Evolutionary conservation across 2,329 filamentous ascomycete genomes (phyloP).

Genomic region (Stemphylium lycopersici): DNA sequence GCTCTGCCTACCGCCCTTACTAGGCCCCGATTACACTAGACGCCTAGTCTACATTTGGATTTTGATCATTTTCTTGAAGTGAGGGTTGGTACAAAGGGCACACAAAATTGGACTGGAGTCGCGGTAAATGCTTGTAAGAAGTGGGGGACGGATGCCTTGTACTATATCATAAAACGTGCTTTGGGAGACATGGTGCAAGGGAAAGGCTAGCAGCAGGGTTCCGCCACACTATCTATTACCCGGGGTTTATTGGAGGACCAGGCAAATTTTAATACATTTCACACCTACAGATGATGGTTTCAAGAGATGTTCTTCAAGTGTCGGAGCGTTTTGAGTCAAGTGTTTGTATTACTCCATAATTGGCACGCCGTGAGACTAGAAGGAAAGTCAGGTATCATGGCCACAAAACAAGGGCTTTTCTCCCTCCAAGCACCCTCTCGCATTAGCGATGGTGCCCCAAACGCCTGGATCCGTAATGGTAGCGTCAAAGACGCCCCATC

Average conservation of each 20-base stretch:
- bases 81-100: background rate
- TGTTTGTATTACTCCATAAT: background rate
- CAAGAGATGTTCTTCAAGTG: no score
- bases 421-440: background rate
- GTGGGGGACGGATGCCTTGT: slow-evolving; percentile 3
- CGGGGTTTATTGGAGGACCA: slow-evolving; percentile 1
- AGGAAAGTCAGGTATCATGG: slow-evolving; percentile 9
- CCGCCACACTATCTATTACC: background rate
- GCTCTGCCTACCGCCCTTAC: slow-evolving; percentile 28
- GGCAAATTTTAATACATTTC: slow-evolving; percentile 11
- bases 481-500: background rate
- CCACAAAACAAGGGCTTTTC: background rate
- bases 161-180: slow-evolving; percentile 8
- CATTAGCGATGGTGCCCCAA: background rate
- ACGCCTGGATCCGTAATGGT: slow-evolving; percentile 7
- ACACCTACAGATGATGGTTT: background rate
- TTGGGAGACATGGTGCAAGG: slow-evolving; percentile 4
- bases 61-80: background rate
- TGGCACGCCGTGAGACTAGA: background rate
- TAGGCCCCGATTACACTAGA: slow-evolving; percentile 6
- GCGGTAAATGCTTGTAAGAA: slow-evolving; percentile 8
- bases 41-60: slow-evolving; percentile 3
- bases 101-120: slow-evolving; percentile 15
- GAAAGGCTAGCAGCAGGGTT: background rate
- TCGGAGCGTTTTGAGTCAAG: slow-evolving; percentile 1